A percentile compares a stretch with the other conserved stretches of the same genome.
These are phyloP conservation scores for Lumnitzera littorea DNA, from an alignment of 345 rosid species.

Conservation along the genomic window DNA sequence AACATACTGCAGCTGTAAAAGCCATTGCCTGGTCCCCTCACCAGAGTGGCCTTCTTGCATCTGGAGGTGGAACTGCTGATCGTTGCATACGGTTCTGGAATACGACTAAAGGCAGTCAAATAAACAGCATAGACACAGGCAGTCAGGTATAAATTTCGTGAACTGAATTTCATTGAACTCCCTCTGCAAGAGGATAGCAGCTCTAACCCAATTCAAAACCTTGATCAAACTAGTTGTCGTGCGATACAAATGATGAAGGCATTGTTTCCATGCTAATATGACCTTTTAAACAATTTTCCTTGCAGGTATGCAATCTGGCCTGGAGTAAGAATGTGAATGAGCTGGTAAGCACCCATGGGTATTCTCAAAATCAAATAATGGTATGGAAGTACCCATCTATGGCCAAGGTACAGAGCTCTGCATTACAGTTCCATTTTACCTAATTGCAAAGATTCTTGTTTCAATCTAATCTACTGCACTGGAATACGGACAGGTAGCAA, in stretches of 20 bases:
- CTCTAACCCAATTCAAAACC: background rate
- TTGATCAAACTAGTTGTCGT: background rate
- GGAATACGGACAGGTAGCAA: conserved; percentile 50
- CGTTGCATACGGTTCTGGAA: conserved; percentile 96
- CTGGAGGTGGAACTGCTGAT: conserved; percentile 98
- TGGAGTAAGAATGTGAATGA: conserved; percentile 99
- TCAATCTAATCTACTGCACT: background rate
- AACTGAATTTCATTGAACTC: too few relatives aligned
- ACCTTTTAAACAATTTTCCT: background rate
- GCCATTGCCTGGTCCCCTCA: conserved; percentile 99
- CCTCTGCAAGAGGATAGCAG: too few relatives aligned
- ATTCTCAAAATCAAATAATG: conserved; percentile 96
- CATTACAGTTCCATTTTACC: background rate
- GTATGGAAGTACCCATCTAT: conserved; percentile 96
- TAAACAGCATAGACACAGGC: conserved; percentile 83
- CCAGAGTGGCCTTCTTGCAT: conserved; percentile 87
- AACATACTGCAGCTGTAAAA: conserved; percentile 98
- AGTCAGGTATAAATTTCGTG: conserved; percentile 53
- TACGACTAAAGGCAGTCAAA: conserved; percentile 79
- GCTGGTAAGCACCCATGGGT: conserved; percentile 93
- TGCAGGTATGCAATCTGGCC: conserved; percentile 83
- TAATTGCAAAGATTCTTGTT: too few relatives aligned
- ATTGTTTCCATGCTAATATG: background rate
- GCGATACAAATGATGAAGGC: background rate
- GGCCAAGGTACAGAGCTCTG: conserved; percentile 49